A percentile compares a stretch with the other conserved stretches of the same genome.
Conservation (phyloP, 768 basidiomycete genomes). For the Mycena vitilis region DNA sequence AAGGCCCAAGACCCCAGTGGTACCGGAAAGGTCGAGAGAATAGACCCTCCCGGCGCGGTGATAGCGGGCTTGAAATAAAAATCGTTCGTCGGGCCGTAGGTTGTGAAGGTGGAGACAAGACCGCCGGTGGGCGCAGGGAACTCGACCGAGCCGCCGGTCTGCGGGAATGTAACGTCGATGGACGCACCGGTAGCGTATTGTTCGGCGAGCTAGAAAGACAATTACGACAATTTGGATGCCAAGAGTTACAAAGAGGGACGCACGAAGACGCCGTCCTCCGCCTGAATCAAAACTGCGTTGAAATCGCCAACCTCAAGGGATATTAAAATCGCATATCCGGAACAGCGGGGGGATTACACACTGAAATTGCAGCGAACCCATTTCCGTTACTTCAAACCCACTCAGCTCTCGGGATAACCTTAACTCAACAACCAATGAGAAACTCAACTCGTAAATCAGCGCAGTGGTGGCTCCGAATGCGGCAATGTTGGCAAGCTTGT, state of each 20-base stretch:
- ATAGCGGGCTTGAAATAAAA: conserved; percentile 67
- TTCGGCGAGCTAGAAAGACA: conserved; percentile 54
- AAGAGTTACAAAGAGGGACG: conserved; percentile 34
- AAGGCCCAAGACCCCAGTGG: conserved; percentile 54
- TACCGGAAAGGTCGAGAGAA: conserved; percentile 59
- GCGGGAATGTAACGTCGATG: conserved; percentile 61
- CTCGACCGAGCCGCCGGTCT: conserved; percentile 53
- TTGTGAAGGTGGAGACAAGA: conserved; percentile 64
- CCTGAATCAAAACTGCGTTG: conserved; percentile 62
- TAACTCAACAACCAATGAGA: background rate
- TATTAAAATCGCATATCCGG: background rate
- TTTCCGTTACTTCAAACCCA: conserved; percentile 53
- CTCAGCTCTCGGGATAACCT: conserved; percentile 3
- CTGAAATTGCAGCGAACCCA: conserved; percentile 54
- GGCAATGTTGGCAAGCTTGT: conserved; percentile 64
- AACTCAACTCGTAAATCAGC: conserved; percentile 66
- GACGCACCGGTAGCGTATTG: conserved; percentile 58
- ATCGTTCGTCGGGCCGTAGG: conserved; percentile 72
- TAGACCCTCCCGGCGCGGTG: conserved; percentile 65
- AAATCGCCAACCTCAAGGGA: conserved; percentile 52
- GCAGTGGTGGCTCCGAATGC: conserved; percentile 63
- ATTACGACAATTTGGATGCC: background rate
- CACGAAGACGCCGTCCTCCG: conserved; percentile 67
- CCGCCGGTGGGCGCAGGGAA: conserved; percentile 66
- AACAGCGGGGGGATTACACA: background rate